Conservation (phyloP, 371 early-diverging fungal species). For the Mucor circinelloides region DNA sequence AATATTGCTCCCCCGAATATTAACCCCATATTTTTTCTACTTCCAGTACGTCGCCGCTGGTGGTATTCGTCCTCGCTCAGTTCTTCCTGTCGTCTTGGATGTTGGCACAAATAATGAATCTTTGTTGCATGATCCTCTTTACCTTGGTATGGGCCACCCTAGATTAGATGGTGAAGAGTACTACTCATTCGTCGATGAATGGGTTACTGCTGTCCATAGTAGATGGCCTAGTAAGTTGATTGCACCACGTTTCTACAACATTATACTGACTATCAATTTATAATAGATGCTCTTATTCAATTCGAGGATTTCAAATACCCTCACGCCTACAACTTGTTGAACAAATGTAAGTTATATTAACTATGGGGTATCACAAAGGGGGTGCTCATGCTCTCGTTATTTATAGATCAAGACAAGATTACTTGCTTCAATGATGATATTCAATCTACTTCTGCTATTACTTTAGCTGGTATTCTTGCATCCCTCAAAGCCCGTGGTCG, state of each 20-base stretch:
- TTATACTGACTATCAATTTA: background rate
- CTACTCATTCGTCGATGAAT: constrained; percentile 69
- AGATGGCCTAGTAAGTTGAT: constrained; percentile 62
- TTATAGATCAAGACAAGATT: constrained; percentile 54
- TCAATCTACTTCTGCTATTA: constrained; percentile 67
- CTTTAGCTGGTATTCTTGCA: constrained; percentile 65
- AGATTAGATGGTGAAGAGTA: constrained; percentile 64
- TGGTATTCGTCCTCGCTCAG: constrained; percentile 65
- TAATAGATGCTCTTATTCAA: constrained; percentile 53
- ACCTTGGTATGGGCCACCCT: constrained; percentile 68
- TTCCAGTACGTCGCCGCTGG: constrained; percentile 63
- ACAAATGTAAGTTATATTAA: constrained; percentile 48
- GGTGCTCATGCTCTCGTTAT: background rate
- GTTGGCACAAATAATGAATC: constrained; percentile 68
- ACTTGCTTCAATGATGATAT: constrained; percentile 76
- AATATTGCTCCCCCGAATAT: background rate
- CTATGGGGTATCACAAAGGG: background rate
- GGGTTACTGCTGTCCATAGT: constrained; percentile 61
- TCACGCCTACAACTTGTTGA: constrained; percentile 62
- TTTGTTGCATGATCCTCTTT: constrained; percentile 63
- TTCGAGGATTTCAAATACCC: constrained; percentile 61
- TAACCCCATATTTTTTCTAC: constrained; percentile 15
- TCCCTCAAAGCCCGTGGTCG: constrained; percentile 57
- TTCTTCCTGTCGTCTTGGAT: constrained; percentile 68
- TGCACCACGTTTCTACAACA: no score